Conservation (phyloP, 176 grass and related monocot species). For the Bolboschoenus planiculmis region DNA sequence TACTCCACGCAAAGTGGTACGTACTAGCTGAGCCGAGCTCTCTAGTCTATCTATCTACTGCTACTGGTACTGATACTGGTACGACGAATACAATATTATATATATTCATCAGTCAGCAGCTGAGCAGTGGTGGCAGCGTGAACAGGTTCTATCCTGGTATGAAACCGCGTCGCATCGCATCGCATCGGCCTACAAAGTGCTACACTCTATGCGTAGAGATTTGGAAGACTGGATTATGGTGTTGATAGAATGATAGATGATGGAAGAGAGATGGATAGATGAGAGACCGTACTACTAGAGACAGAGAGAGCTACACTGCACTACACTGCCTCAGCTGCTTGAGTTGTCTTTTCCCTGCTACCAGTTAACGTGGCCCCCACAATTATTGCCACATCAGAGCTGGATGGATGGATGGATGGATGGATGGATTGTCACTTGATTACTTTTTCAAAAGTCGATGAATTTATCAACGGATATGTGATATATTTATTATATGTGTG, state of each 20-base stretch:
- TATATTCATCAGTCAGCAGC: no score
- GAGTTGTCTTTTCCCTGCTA: background rate
- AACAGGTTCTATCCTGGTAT: slow-evolving; percentile 23
- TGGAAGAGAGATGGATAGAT: no score
- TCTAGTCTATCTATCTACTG: background rate
- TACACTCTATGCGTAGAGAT: no score
- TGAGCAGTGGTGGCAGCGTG: background rate
- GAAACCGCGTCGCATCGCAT: background rate
- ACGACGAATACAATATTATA: background rate
- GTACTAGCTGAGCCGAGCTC: background rate
- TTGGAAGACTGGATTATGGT: no score
- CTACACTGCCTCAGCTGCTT: no score
- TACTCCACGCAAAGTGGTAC: slow-evolving; percentile 24
- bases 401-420: background rate
- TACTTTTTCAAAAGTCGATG: background rate
- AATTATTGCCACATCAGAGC: background rate
- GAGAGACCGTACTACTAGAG: no score
- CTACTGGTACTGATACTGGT: background rate
- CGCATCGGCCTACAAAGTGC: no score
- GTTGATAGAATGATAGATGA: no score
- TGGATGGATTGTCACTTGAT: background rate
- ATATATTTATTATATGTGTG: background rate
- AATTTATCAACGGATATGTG: background rate
- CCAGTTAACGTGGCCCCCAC: background rate
- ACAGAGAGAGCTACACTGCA: no score